phyloP scores from a whole-genome alignment of 2,329 filamentous ascomycete species.

The Elsinoe fawcettii region DNA sequence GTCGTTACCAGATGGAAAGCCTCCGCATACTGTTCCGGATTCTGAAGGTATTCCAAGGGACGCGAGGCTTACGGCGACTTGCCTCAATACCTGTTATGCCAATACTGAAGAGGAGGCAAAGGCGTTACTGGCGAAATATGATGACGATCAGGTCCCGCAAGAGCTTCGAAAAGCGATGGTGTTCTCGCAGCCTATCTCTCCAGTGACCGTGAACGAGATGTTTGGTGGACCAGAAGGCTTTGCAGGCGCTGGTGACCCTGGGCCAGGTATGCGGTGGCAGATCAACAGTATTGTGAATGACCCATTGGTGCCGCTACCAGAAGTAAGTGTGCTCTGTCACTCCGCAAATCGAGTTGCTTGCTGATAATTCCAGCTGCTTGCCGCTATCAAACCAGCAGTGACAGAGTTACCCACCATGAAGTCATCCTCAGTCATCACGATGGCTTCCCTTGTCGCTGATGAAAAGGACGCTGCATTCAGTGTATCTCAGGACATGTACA shows the following conservation, averaged over 20 bases:
- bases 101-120: not conserved
- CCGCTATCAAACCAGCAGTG: not conserved
- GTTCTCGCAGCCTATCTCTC: not conserved
- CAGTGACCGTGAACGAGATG: not conserved
- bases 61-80: not conserved
- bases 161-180: not conserved
- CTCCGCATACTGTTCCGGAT: not conserved
- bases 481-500: not conserved
- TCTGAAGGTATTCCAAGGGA: not conserved
- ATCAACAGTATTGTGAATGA: constrained; percentile 2
- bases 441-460: not conserved
- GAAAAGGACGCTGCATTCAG: not conserved
- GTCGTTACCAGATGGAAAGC: not conserved
- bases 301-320: not conserved
- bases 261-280: not conserved
- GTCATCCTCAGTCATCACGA: not conserved
- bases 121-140: not conserved
- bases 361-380: not conserved
- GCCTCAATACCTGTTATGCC: not conserved
- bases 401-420: not conserved
- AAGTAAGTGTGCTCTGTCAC: not conserved
- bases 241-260: not conserved
- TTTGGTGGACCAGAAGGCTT: not conserved
- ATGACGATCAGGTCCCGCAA: not conserved
- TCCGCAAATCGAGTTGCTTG: not conserved